Base-by-base conservation (phyloP, 2,329 filamentous ascomycete genomes). In the Gaeumannomyces sp. region DNA sequence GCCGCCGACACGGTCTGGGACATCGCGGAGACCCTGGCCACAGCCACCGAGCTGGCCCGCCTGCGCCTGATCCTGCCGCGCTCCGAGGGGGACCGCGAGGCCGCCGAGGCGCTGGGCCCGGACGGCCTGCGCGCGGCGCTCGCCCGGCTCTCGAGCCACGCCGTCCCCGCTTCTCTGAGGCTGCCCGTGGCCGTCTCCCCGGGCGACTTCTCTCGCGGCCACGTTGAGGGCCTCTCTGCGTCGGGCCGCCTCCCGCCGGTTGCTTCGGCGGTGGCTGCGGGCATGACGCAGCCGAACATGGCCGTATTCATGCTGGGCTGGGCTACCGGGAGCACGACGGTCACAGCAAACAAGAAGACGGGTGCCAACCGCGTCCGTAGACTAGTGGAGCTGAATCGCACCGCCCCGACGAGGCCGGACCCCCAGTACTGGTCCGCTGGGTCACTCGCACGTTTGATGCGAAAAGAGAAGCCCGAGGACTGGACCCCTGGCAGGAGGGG, bases 1-100 rank as follows among this genome's bases (percentile, higher is more conserved):
- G 59, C 60, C 33, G 33, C 60, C 11, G 60, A 61, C 13, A 61
- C 33, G 60, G 60, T 61, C 8, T 61, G 60, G 60, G 19, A n/a
- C 3, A 61, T 61, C 45, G 33, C 60, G 6, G 28, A 28, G 60
- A 50, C 31, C 10, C 60, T 61, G 38, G 31, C 33, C 11, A 61
- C 33, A 10, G 8, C 14, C 60, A 50, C 60, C 27, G 60, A 61
- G 35, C 29, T n/a, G n/a, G n/a, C n/a, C n/a, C n/a, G n/a, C n/a
- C n/a, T n/a, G n/a, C n/a, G n/a, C n/a, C n/a, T n/a, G n/a, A n/a
- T n/a, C n/a, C n/a, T n/a, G n/a, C n/a, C n/a, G n/a, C n/a, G n/a
- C n/a, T n/a, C n/a, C n/a, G n/a, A n/a, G n/a, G n/a, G n/a, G n/a
- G n/a, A n/a, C n/a, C n/a, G n/a, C n/a, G n/a, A n/a, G n/a, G n/a